A percentile compares a stretch with the other conserved stretches of the same genome.
phyloP scores from a whole-genome alignment of 805 yeast species.

The Candida maltosa region DNA sequence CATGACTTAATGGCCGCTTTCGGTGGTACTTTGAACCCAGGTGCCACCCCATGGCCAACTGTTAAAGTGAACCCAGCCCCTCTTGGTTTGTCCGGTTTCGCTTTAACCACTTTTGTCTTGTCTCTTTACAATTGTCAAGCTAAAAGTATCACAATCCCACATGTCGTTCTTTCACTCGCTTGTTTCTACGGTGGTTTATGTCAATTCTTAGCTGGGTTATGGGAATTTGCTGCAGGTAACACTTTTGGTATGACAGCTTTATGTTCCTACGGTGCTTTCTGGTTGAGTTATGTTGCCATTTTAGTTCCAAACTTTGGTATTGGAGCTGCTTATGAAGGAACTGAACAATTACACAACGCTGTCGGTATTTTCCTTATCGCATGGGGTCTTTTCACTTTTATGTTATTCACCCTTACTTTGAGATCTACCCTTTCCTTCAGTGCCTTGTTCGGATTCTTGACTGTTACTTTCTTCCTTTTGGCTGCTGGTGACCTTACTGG shows the following conservation, averaged over 20 bases:
- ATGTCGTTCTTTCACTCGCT: conserved; percentile 55
- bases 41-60: conserved; percentile 36
- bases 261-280: conserved; percentile 64
- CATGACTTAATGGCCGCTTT: conserved; percentile 36
- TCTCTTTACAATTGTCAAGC: conserved; percentile 56
- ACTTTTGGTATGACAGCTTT: conserved; percentile 68
- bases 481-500: conserved; percentile 50
- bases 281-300: conserved; percentile 65
- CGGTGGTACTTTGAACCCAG: conserved; percentile 35
- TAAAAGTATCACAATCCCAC: conserved; percentile 48
- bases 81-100: conserved; percentile 59
- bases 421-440: conserved; percentile 67
- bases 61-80: conserved; percentile 67
- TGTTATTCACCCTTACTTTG: conserved; percentile 51
- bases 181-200: conserved; percentile 61
- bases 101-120: conserved; percentile 59
- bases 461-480: conserved; percentile 53
- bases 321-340: conserved; percentile 43
- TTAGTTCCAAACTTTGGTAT: conserved; percentile 60
- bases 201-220: conserved; percentile 61
- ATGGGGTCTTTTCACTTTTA: conserved; percentile 62
- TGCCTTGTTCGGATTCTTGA: conserved; percentile 49
- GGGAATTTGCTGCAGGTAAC: conserved; percentile 63
- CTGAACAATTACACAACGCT: conserved; percentile 41
- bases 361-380: conserved; percentile 58